Evolutionary conservation across 2,329 filamentous ascomycete species (phyloP).

Genomic region (Phoma sp.): DNA sequence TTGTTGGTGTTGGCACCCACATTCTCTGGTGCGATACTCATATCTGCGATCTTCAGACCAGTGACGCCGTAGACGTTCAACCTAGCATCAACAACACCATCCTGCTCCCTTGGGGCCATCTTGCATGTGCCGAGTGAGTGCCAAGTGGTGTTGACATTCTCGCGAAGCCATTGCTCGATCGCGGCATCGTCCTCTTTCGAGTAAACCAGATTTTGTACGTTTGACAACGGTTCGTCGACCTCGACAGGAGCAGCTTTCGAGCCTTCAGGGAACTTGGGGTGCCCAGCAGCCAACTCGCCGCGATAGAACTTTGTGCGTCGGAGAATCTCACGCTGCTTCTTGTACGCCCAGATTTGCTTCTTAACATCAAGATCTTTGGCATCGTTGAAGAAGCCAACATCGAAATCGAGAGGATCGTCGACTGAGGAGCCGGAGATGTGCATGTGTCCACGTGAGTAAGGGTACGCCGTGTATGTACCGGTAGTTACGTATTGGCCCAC

Average conservation of each 20-base stretch:
- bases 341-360: constrained; percentile 69
- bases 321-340: constrained; percentile 67
- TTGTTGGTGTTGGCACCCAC: constrained; percentile 58
- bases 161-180: constrained; percentile 53
- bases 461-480: constrained; percentile 65
- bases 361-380: constrained; percentile 64
- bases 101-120: constrained; percentile 41
- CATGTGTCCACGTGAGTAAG: constrained; percentile 67
- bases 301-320: constrained; percentile 63
- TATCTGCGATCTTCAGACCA: constrained; percentile 53
- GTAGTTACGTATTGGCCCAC: constrained; percentile 61
- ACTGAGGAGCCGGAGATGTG: constrained; percentile 62
- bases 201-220: constrained; percentile 31
- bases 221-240: constrained; percentile 14
- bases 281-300: constrained; percentile 49
- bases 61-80: constrained; percentile 41
- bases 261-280: constrained; percentile 42
- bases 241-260: constrained; percentile 28
- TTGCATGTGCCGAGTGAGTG: constrained; percentile 44
- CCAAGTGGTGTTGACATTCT: constrained; percentile 42
- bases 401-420: constrained; percentile 61
- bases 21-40: constrained; percentile 52
- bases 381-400: constrained; percentile 65
- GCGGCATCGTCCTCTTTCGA: constrained; percentile 44
- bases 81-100: constrained; percentile 37